phyloP scores from a whole-genome alignment of 768 basidiomycete species.

The Lanmaoa rubissima region DNA sequence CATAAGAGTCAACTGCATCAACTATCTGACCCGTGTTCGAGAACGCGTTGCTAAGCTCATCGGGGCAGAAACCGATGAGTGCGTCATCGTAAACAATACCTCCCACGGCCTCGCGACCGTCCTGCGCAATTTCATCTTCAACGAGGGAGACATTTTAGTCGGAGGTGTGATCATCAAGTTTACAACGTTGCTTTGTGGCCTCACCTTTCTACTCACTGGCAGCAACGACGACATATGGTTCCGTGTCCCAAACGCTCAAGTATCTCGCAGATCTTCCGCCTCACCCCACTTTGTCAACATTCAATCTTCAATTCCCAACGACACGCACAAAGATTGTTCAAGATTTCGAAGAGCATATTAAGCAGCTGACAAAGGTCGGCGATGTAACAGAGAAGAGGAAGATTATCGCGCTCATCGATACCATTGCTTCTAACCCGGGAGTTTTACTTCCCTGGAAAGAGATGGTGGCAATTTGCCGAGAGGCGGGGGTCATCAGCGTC shows the following conservation, averaged over 20 bases:
- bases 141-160: constrained; percentile 62
- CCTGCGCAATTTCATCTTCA: constrained; percentile 53
- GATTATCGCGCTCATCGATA: constrained; percentile 69
- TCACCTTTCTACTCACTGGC: neutral
- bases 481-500: constrained; percentile 62
- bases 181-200: neutral
- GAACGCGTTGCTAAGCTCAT: constrained; percentile 47
- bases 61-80: constrained; percentile 53
- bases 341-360: constrained; percentile 41
- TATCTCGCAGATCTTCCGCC: constrained; percentile 56
- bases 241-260: constrained; percentile 50
- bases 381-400: constrained; percentile 35
- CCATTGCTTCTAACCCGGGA: constrained; percentile 62
- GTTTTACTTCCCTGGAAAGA: constrained; percentile 67
- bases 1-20: constrained; percentile 37
- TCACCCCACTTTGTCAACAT: constrained; percentile 47
- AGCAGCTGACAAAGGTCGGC: constrained; percentile 25
- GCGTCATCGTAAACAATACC: constrained; percentile 43
- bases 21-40: constrained; percentile 40
- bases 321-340: constrained; percentile 55
- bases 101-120: constrained; percentile 55
- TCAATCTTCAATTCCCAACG: constrained; percentile 54
- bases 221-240: constrained; percentile 59
- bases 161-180: constrained; percentile 28
- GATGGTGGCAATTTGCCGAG: constrained; percentile 60